phyloP scores from a whole-genome alignment of 257 asterid genomes.

The Solanum chiquidenum region DNA sequence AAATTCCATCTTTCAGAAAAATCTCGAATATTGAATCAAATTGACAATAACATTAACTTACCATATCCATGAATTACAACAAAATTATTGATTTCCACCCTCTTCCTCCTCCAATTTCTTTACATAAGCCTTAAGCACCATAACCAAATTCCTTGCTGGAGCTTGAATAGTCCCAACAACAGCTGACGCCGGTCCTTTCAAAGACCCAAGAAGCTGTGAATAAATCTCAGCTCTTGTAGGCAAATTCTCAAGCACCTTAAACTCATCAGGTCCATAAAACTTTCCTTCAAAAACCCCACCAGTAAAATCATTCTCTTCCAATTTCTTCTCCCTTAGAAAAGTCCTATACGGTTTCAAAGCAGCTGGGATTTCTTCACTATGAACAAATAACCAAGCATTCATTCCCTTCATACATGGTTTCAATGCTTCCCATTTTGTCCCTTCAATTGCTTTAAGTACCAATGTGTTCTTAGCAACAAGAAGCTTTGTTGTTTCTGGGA shows the following conservation, averaged over 20 bases:
- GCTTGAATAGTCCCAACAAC: constrained; percentile 89
- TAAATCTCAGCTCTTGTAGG: constrained; percentile 78
- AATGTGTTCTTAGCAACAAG: constrained; percentile 83
- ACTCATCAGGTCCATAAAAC: constrained; percentile 65
- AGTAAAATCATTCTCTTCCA: constrained; percentile 70
- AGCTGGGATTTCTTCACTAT: constrained; percentile 85
- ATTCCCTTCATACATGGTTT: constrained; percentile 92
- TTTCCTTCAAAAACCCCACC: constrained; percentile 97
- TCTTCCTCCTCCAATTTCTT: constrained; percentile 74
- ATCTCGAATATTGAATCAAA: background rate
- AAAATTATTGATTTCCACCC: constrained; percentile 26
- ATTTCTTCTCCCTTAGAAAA: constrained; percentile 77
- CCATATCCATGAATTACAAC: background rate
- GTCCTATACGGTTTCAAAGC: constrained; percentile 76
- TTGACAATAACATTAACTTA: constrained; percentile 7
- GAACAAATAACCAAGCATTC: constrained; percentile 94
- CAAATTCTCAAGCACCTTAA: constrained; percentile 60
- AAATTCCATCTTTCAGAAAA: background rate
- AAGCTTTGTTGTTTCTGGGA: constrained; percentile 74
- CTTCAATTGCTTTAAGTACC: constrained; percentile 78
- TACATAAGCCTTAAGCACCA: constrained; percentile 68
- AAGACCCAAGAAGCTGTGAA: constrained; percentile 55
- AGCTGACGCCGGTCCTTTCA: constrained; percentile 87
- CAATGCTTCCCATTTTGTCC: constrained; percentile 72
- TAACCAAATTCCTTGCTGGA: constrained; percentile 74